Percentiles rank a stretch among this genome's conserved stretches.
These are phyloP conservation scores for Chytriomyces hyalinus DNA, from an alignment of 192 early-diverging fungal species.

Conservation along the genomic window DNA sequence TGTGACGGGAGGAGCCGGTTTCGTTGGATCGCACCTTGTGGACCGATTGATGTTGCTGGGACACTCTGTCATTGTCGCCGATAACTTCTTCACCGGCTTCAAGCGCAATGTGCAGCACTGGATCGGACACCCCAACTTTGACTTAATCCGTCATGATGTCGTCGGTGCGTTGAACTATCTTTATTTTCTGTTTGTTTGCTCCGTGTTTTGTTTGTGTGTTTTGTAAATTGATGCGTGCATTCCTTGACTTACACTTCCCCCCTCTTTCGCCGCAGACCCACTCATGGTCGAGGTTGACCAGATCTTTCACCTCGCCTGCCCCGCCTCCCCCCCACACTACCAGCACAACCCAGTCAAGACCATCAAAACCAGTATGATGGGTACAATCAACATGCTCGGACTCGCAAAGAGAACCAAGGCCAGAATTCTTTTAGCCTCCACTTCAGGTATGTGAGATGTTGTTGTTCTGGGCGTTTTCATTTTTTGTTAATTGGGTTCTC, in stretches of 20 bases:
- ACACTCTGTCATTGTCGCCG: constrained; percentile 77
- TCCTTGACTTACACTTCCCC: background rate
- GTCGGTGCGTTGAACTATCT: constrained; percentile 48
- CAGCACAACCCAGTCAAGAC: constrained; percentile 88
- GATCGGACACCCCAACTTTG: constrained; percentile 83
- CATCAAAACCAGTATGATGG: constrained; percentile 82
- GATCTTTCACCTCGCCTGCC: constrained; percentile 87
- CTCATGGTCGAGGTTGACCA: constrained; percentile 84
- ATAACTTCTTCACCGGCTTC: constrained; percentile 83
- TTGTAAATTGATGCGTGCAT: constrained; percentile 14
- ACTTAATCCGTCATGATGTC: constrained; percentile 81
- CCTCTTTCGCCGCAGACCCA: constrained; percentile 55
- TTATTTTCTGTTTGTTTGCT: background rate
- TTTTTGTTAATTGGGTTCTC: background rate
- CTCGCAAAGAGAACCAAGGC: constrained; percentile 82
- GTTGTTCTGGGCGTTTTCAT: constrained; percentile 6
- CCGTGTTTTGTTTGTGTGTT: background rate
- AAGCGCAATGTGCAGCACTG: constrained; percentile 81
- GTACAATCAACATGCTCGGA: constrained; percentile 87
- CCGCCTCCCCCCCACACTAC: constrained; percentile 86
- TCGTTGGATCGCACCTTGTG: constrained; percentile 83
- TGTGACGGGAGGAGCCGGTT: constrained; percentile 87
- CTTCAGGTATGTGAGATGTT: constrained; percentile 62
- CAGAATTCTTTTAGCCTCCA: constrained; percentile 76
- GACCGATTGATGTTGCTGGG: constrained; percentile 83